Base-by-base conservation (phyloP, 73 alveolate genomes). In the Halteria grandinella region DNA sequence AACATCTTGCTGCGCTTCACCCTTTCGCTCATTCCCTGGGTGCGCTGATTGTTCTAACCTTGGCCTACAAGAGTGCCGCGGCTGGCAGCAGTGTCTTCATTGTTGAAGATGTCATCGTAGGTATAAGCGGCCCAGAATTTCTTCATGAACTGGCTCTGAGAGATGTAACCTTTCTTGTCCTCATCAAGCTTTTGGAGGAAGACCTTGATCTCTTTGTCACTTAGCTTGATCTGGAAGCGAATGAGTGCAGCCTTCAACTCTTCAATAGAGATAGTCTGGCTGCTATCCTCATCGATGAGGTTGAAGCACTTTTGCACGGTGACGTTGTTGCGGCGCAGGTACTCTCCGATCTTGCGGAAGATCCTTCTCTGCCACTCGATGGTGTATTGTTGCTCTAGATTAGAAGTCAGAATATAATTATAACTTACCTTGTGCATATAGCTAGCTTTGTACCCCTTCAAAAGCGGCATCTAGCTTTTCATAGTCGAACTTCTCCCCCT, bases 101-200 rank as follows among this genome's bases (percentile, higher is more conserved):
- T 32, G 18, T 47, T 24, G 34, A 41, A 57, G 17, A 58, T 55
- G 49, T 57, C 47, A 4, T 75, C 87, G 49, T 43, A 75, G 18
- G 87, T 75, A 58, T 58, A 75, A 6, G 87, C 77, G 48, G 54
- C 47, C 87, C 87, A 75, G 62, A 75, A 75, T 75, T 52, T 37
- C 59, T 75, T 75, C 8, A 75, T 59, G 32, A 75, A 75, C 27
- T 69, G 20, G 28, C 37, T n/a, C 27, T 41, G 44, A 14, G 87
- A 58, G 37, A 75, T 58, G 33, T 45, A 48, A 1, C 87, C 87
- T 27, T 43, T 41, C n/a, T 48, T 36, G 15, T 58, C 71, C 29
- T 75, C 87, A 75, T 75, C 63, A 14, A 75, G 59, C 32, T 55
- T 55, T 2, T 40, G 28, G 6, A 75, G 8, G 57, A 75, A 47